Evolutionary conservation across 2,329 filamentous ascomycete genomes (phyloP).

Genomic region (Fusarium bactridioides): DNA sequence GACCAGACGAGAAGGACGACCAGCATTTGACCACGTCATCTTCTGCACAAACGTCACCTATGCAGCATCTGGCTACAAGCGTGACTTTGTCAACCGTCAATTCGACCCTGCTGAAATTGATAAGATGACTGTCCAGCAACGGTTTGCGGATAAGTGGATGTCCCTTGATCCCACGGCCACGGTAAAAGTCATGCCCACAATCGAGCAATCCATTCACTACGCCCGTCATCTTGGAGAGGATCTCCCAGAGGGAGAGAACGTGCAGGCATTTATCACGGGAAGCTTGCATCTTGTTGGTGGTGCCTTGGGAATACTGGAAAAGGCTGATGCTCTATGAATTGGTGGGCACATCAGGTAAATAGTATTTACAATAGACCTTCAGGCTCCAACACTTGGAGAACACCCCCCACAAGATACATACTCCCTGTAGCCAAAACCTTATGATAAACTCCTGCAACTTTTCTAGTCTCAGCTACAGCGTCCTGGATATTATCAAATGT

Average conservation of each 20-base stretch:
- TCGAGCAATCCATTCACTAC: conserved; percentile 63
- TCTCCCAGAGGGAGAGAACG: conserved; percentile 44
- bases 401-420: conserved; percentile 81
- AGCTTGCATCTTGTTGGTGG: conserved; percentile 70
- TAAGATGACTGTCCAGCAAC: conserved; percentile 60
- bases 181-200: conserved; percentile 58
- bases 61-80: conserved; percentile 59
- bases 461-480: conserved; percentile 67
- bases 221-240: conserved; percentile 49
- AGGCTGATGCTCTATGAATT: conserved; percentile 52
- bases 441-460: conserved; percentile 52
- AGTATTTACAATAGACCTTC: conserved; percentile 46
- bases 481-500: conserved; percentile 76
- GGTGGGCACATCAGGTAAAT: neutral
- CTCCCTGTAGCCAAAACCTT: conserved; percentile 83
- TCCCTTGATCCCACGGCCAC: conserved; percentile 56
- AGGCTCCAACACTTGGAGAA: conserved; percentile 74
- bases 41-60: conserved; percentile 82
- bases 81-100: conserved; percentile 65
- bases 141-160: conserved; percentile 61
- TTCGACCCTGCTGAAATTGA: conserved; percentile 60
- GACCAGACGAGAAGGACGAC: conserved; percentile 40
- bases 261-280: conserved; percentile 65
- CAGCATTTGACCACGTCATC: conserved; percentile 74
- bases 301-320: conserved; percentile 58